These are phyloP conservation scores for Malus sylvestris DNA, from an alignment of 306 rosid species.

Conservation along the genomic window DNA sequence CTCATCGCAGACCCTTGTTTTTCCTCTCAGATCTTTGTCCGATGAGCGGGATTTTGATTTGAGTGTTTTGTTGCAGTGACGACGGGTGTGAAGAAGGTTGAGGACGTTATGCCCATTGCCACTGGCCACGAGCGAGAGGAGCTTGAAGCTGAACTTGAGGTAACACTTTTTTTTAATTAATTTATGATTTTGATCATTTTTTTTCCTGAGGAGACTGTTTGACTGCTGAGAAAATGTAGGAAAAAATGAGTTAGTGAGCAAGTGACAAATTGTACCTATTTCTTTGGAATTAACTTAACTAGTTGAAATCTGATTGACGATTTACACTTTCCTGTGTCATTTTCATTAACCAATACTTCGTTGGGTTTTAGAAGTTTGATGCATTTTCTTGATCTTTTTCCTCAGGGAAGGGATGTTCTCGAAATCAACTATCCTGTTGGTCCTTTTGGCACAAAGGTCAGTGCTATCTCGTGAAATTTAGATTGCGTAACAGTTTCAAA, in stretches of 20 bases:
- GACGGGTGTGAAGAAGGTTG: conserved; percentile 56
- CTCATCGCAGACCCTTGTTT: background rate
- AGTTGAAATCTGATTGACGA: background rate
- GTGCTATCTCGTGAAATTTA: conserved; percentile 4
- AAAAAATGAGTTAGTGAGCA: background rate
- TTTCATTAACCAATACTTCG: background rate
- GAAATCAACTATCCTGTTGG: conserved; percentile 61
- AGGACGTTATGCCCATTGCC: conserved; percentile 83
- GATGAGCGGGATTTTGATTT: background rate
- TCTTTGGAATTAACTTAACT: background rate
- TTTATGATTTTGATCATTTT: background rate
- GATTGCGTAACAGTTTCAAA: background rate
- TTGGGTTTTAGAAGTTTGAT: background rate
- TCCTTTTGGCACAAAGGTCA: conserved; percentile 86
- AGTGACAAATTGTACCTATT: background rate
- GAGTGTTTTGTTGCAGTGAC: background rate
- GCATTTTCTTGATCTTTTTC: background rate
- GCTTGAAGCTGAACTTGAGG: conserved; percentile 72
- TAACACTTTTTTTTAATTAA: background rate
- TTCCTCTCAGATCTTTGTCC: background rate
- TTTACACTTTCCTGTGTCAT: background rate
- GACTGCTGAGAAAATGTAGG: conserved; percentile 8
- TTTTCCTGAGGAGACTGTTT: background rate
- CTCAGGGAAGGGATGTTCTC: conserved; percentile 53
- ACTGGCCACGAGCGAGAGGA: conserved; percentile 97